Base-by-base conservation (phyloP, 768 basidiomycete genomes). In the Phlegmacium glaucopus region DNA sequence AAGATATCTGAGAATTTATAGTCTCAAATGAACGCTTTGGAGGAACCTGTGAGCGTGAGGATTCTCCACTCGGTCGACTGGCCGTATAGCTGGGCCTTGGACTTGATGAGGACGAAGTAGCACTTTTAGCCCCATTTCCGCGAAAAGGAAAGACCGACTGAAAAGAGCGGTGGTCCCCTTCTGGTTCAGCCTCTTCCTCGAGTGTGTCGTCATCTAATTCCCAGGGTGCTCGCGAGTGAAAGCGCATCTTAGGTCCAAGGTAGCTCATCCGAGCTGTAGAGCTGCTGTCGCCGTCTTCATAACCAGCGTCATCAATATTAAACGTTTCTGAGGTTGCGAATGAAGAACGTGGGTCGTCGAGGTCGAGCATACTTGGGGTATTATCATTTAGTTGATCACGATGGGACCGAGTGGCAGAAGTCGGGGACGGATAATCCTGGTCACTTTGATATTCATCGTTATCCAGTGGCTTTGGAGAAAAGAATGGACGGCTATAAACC, bases 211-310 rank as follows among this genome's bases (percentile, higher is more conserved):
- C 79, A 41, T 80, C 85, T 30, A 75, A 66, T 65, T 90, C 88
- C 89, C 89, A 92, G 34, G 89, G 89, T 13, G 89, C 85, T 18
- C 77, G 83, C 51, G 85, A 87, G 64, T 89, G 86, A 60, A 89
- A 81, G 42, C 83, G 81, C 77, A 90, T 87, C 65, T 81, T 89
- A 26, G 89, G 89, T n/a, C 90, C 90, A 28, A 85, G 79, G 40
- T 83, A 68, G 57, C 85, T 89, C 65, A 90, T 78, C 44, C 83
- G 75, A 49, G 74, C 63, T 2, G 73, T 65, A 30, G 70, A 56
- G 8, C 72, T 72, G 30, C 76, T 72, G 38, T 70, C 71, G 35
- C 70, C 70, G 39, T 68, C 62, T 17, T 71, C 68, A 39, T 75
- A 68, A 37, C 62, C 40, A 22, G 55, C 57, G 38, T 60, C 56